Evolutionary conservation across 495 filamentous ascomycete species (phyloP).

Genomic region (Xylaria cubensis): DNA sequence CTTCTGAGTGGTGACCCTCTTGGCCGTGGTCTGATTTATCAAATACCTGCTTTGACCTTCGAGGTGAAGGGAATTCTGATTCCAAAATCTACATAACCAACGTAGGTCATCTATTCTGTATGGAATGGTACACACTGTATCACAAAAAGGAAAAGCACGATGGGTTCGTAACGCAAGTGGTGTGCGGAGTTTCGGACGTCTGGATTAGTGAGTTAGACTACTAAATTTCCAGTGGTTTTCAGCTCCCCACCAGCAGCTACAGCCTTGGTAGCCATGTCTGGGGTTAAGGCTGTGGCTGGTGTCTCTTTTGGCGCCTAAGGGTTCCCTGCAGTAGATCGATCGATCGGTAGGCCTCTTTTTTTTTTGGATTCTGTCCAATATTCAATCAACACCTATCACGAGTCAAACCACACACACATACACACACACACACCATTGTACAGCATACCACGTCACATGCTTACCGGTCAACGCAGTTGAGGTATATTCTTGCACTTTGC

Average conservation of each 20-base stretch:
- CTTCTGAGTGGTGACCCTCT: background rate
- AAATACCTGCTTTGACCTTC: background rate
- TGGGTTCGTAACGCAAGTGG: background rate
- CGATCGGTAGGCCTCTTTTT: background rate
- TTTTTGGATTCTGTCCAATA: background rate
- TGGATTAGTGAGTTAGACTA: background rate
- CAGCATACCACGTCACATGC: conserved; percentile 22
- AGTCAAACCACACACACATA: background rate
- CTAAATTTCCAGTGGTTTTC: background rate
- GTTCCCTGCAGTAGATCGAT: background rate
- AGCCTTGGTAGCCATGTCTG: background rate
- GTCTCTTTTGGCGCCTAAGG: background rate
- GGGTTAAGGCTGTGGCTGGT: conserved; percentile 7
- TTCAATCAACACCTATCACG: background rate
- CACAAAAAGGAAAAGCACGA: background rate
- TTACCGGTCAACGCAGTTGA: background rate
- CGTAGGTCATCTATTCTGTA: background rate
- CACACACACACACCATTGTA: background rate
- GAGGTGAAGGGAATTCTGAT: background rate
- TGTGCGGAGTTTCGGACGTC: background rate
- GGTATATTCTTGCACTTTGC: conserved; percentile 13
- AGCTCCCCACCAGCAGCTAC: background rate
- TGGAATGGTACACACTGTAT: background rate
- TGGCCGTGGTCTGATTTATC: background rate
- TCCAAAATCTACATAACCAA: background rate